phyloP scores from a whole-genome alignment of 495 filamentous ascomycete species.

The Extremus antarcticus region DNA sequence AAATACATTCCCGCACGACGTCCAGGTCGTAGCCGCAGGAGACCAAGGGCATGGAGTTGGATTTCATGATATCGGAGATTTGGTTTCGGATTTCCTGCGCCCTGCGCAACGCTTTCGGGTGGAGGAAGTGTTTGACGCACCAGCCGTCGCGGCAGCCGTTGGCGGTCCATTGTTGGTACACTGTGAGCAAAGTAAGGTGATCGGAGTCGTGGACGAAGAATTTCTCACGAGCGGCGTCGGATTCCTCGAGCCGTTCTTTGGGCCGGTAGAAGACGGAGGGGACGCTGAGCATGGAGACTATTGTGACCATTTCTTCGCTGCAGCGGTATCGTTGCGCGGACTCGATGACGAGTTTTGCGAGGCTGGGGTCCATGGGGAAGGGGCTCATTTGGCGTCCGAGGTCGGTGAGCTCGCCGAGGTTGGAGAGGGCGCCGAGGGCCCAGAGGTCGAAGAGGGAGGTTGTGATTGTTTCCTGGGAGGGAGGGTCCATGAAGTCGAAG shows the following conservation, averaged over 20 bases:
- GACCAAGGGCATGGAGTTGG: constrained; percentile 77
- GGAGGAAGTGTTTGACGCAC: constrained; percentile 87
- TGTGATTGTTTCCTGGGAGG: constrained; percentile 94
- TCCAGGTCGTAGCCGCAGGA: constrained; percentile 98
- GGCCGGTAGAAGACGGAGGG: constrained; percentile 96
- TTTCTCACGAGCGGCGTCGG: constrained; percentile 91
- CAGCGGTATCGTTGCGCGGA: constrained; percentile 75
- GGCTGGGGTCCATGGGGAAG: constrained; percentile 91
- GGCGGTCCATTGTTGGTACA: constrained; percentile 89
- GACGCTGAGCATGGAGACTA: constrained; percentile 96
- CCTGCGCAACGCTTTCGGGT: constrained; percentile 78
- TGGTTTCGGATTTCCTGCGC: constrained; percentile 93
- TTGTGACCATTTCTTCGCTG: constrained; percentile 95
- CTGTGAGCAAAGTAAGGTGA: constrained; percentile 89
- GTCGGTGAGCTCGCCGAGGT: constrained; percentile 81
- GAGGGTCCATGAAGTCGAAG: constrained; percentile 99
- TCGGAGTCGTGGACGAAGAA: constrained; percentile 98
- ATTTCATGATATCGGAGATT: constrained; percentile 86
- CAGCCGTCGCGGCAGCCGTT: constrained; percentile 86
- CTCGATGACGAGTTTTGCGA: constrained; percentile 90
- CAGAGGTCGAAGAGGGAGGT: constrained; percentile 97
- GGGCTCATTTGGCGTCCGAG: constrained; percentile 89
- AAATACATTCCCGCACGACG: constrained; percentile 88
- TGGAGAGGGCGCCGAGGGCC: constrained; percentile 88
- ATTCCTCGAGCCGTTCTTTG: constrained; percentile 93